These are phyloP conservation scores for Cladorrhinum sp. DNA, from an alignment of 2,329 filamentous ascomycete genomes.

Conservation along the genomic window DNA sequence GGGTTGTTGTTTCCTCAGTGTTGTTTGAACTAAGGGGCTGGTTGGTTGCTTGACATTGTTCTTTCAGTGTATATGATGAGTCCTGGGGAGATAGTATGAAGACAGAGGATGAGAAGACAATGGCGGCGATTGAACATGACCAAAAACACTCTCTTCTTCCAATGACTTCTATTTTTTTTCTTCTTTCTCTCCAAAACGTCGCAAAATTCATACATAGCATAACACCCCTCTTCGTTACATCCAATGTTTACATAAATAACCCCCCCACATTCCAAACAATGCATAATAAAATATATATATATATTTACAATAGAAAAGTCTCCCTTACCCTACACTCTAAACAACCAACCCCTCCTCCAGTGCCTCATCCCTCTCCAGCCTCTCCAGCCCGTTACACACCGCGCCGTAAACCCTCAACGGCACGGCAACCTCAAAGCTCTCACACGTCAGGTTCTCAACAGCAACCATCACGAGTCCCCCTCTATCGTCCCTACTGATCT, in stretches of 20 bases:
- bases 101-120: too few species aligned
- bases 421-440: constrained; percentile 87
- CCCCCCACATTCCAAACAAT: not conserved
- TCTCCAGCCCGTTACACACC: constrained; percentile 54
- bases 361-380: constrained; percentile 53
- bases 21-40: too few species aligned
- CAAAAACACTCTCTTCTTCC: not conserved
- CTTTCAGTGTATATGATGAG: too few species aligned
- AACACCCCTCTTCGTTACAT: too few species aligned
- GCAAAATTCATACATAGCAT: too few species aligned
- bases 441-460: constrained; percentile 73
- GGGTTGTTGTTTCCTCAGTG: not conserved
- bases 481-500: constrained; percentile 74
- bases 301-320: not conserved
- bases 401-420: constrained; percentile 77
- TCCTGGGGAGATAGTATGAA: too few species aligned
- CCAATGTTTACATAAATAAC: too few species aligned
- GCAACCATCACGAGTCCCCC: constrained; percentile 72
- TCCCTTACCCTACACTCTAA: not conserved
- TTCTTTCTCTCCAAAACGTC: too few species aligned
- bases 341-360: constrained; percentile 35
- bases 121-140: too few species aligned
- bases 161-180: not conserved
- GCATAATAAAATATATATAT: constrained; percentile 3
- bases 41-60: too few species aligned